phyloP scores from a whole-genome alignment of 2,329 filamentous ascomycete species.

The Juglanconis juglandina region DNA sequence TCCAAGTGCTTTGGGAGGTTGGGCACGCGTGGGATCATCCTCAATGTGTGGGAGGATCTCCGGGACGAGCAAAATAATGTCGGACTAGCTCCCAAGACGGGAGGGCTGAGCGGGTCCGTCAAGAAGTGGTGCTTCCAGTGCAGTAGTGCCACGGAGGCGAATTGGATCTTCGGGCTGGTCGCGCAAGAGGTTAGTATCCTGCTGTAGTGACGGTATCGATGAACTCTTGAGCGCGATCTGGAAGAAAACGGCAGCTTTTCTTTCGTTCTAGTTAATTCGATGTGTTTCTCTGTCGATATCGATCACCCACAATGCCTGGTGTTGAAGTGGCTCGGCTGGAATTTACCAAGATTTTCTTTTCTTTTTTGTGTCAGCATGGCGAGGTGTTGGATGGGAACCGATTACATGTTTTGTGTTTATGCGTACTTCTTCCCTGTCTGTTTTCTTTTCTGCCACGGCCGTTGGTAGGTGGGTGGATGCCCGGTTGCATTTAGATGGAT shows the following conservation, averaged over 20 bases:
- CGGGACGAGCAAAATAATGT: constrained; percentile 59
- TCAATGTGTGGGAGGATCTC: constrained; percentile 81
- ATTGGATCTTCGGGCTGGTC: constrained; percentile 54
- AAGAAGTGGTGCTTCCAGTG: constrained; percentile 65
- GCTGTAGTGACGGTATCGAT: constrained; percentile 5
- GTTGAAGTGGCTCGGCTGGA: neutral
- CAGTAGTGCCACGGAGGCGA: constrained; percentile 48
- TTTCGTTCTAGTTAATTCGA: neutral
- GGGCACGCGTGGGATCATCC: constrained; percentile 79
- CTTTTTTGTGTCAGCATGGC: constrained; percentile 13
- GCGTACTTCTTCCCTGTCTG: neutral
- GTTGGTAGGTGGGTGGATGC: neutral
- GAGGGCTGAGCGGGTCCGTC: constrained; percentile 51
- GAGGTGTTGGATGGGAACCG: constrained; percentile 12
- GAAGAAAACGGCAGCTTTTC: neutral
- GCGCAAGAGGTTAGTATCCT: constrained; percentile 51
- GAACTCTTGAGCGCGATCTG: neutral
- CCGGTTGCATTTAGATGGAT: neutral
- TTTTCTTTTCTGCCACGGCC: neutral
- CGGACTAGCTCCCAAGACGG: constrained; percentile 49
- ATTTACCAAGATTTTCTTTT: constrained; percentile 12
- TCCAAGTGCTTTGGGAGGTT: constrained; percentile 82
- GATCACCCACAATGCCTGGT: no score
- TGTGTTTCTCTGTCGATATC: no score
- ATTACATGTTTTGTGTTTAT: constrained; percentile 5